Percentiles rank a stretch among this genome's conserved stretches.
These are phyloP conservation scores for Fusarium circinatum DNA, from an alignment of 2,329 filamentous ascomycete genomes.

Conservation along the genomic window DNA sequence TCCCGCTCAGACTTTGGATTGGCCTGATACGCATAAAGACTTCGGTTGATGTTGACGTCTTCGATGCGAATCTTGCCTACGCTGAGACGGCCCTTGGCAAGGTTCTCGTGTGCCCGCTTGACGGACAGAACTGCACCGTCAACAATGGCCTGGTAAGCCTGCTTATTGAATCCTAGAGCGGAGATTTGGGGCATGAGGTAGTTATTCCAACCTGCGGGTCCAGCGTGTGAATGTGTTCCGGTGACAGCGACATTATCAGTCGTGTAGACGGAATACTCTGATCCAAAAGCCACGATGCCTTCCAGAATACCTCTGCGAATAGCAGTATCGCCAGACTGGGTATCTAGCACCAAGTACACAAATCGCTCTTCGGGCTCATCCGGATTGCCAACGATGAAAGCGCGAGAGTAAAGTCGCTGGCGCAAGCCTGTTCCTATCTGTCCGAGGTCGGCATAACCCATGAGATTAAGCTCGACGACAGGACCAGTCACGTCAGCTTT, in stretches of 20 bases:
- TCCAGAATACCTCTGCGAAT: neutral
- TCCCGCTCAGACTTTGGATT: neutral
- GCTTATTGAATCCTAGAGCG: neutral
- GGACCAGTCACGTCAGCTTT: constrained; percentile 8
- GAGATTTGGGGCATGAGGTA: constrained; percentile 19
- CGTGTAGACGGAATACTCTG: neutral
- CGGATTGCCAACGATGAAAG: neutral
- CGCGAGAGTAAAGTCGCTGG: neutral
- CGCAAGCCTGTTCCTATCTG: constrained; percentile 8
- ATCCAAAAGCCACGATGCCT: neutral
- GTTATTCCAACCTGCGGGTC: constrained; percentile 4
- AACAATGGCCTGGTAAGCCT: constrained; percentile 1
- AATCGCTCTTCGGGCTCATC: neutral
- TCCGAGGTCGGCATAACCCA: constrained; percentile 2
- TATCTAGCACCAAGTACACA: neutral
- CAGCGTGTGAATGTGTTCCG: neutral
- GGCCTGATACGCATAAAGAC: neutral
- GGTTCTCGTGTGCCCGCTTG: neutral
- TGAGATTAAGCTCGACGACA: constrained; percentile 14
- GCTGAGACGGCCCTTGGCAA: neutral
- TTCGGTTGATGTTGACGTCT: constrained; percentile 9
- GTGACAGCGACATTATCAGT: constrained; percentile 5
- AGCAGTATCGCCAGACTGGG: neutral
- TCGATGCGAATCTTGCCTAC: constrained; percentile 8
- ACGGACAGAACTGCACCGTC: neutral